phyloP scores from a whole-genome alignment of 2,329 filamentous ascomycete species.

The Aspergillus intermedius region DNA sequence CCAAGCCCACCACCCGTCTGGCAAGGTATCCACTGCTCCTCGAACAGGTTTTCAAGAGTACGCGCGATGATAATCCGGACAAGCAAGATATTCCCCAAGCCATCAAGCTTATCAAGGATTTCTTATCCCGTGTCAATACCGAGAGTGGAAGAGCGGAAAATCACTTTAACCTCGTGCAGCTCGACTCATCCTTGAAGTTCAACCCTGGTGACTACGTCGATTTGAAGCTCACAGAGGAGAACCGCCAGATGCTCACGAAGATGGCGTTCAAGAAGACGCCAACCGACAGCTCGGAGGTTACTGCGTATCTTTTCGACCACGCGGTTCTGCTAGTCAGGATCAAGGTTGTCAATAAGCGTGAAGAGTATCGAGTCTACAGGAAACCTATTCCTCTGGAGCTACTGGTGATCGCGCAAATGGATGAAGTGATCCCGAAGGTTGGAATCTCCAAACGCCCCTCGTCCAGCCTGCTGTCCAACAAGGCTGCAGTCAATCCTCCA shows the following conservation, averaged over 20 bases:
- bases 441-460: slow-evolving; percentile 81
- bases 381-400: slow-evolving; percentile 93
- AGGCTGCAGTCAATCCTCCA: slow-evolving; percentile 44
- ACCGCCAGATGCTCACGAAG: slow-evolving; percentile 89
- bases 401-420: slow-evolving; percentile 92
- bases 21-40: slow-evolving; percentile 88
- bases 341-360: slow-evolving; percentile 85
- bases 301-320: slow-evolving; percentile 93
- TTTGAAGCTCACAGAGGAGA: slow-evolving; percentile 87
- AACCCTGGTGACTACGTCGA: slow-evolving; percentile 85
- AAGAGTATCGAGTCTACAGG: slow-evolving; percentile 91
- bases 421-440: slow-evolving; percentile 77
- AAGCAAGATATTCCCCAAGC: slow-evolving; percentile 89
- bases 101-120: slow-evolving; percentile 75
- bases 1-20: slow-evolving; percentile 91
- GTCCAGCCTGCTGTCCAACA: slow-evolving; percentile 68
- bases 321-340: slow-evolving; percentile 85
- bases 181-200: slow-evolving; percentile 90
- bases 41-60: slow-evolving; percentile 87
- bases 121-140: slow-evolving; percentile 80
- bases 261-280: slow-evolving; percentile 87
- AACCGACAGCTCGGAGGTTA: slow-evolving; percentile 82
- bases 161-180: slow-evolving; percentile 85
- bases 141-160: slow-evolving; percentile 98
- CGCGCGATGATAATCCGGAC: slow-evolving; percentile 80